phyloP scores from a whole-genome alignment of 768 basidiomycete species.

The Naematelia aurantialba region DNA sequence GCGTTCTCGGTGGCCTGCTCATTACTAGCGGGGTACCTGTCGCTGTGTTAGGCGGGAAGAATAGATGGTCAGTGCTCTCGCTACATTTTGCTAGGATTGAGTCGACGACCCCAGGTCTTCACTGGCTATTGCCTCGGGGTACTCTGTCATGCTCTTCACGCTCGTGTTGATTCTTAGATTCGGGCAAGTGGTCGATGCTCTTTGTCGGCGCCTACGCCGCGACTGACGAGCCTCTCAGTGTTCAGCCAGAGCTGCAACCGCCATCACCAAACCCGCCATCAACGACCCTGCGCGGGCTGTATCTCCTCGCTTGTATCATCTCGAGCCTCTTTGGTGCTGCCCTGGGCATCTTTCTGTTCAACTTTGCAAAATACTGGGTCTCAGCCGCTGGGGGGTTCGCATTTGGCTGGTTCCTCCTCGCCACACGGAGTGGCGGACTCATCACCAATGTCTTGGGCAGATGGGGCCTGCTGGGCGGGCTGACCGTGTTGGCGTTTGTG shows the following conservation, averaged over 20 bases:
- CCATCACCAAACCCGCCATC: slow-evolving; percentile 63
- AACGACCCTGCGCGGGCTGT: slow-evolving; percentile 77
- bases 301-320: slow-evolving; percentile 74
- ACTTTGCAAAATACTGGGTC: slow-evolving; percentile 75
- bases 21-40: slow-evolving; percentile 85
- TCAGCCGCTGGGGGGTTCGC: slow-evolving; percentile 75
- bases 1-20: slow-evolving; percentile 78
- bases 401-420: slow-evolving; percentile 80
- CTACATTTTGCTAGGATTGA: background rate
- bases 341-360: slow-evolving; percentile 88
- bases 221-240: slow-evolving; percentile 55
- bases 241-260: slow-evolving; percentile 61
- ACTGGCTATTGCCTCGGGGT: slow-evolving; percentile 89
- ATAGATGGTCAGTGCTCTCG: slow-evolving; percentile 67
- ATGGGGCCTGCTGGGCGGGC: slow-evolving; percentile 88
- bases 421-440: slow-evolving; percentile 74
- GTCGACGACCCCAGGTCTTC: slow-evolving; percentile 64
- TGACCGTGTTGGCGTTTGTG: slow-evolving; percentile 73
- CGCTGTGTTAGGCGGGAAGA: slow-evolving; percentile 90
- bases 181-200: slow-evolving; percentile 29
- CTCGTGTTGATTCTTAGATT: slow-evolving; percentile 66
- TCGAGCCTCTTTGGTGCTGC: slow-evolving; percentile 81
- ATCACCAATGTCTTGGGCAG: slow-evolving; percentile 71
- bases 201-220: background rate
- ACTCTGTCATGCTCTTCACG: slow-evolving; percentile 78